Evolutionary conservation across 345 rosid genomes (phyloP), one percentile per base, ranked within the genome.

Genomic region (Gynandropsis gynandra): DNA sequence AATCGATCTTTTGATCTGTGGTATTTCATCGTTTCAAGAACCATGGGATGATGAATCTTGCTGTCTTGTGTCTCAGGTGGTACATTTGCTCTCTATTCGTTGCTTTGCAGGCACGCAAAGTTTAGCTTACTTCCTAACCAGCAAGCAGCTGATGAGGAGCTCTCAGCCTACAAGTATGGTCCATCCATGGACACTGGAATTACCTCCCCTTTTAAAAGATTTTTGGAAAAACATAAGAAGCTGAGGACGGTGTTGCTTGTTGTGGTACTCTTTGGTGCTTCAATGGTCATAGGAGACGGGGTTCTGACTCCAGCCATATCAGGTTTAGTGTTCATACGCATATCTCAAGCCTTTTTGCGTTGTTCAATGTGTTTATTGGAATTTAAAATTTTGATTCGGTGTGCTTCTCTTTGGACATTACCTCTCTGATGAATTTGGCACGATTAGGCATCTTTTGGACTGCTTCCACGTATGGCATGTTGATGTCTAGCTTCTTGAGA

Each of bases 111-210:
- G 69, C 93, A 85, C 72, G 89, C 80, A 1, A 89, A 78, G 67
- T 76, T 89, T 52, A 83, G 80, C 69, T 72, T 89, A 52, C 97
- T 89, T 71, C 89, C 87, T 20, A 89, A 89, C 75, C 95, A 85
- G 68, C 97, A 89, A 76, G 87, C 93, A 32, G 97, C 95, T 67
- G 95, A 89, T 45, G 97, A 85, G 68, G 97, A 89, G 76, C 89
- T 89, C 40, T 81, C 87, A 16, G 18, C 93, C 52, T 89, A 89
- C 71, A 89, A 72, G 52, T 83, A 66, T 70, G 85, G 75, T 17
- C 84, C 80, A 16, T 69, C 80, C 18, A 20, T 63, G 1, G 75
- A 67, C 21, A 19, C 53, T 72, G 57, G 21, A 8, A 11, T 61
- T 56, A 54, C 81, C 32, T 74, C 95, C 63, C 68, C 75, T 2